Evolutionary conservation across 805 yeast species (phyloP).

Genomic region (Candida suzukii): DNA sequence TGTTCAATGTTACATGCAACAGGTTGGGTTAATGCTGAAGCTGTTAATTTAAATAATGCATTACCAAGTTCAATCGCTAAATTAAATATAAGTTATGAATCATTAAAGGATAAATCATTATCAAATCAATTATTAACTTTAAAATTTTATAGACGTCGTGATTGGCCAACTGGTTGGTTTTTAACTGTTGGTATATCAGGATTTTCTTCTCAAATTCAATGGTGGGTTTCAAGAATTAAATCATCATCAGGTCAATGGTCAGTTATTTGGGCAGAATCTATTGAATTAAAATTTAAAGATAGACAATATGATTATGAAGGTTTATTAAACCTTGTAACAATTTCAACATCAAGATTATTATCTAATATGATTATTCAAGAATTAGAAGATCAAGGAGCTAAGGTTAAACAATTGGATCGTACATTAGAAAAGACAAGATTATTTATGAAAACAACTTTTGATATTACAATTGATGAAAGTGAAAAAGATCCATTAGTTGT

Average conservation of each 20-base stretch:
- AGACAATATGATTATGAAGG: constrained; percentile 21
- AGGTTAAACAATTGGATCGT: constrained; percentile 24
- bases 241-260: constrained; percentile 48
- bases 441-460: constrained; percentile 10
- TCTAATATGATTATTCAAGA: constrained; percentile 49
- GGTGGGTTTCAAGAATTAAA: constrained; percentile 49
- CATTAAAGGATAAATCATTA: constrained; percentile 15
- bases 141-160: constrained; percentile 37
- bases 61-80: constrained; percentile 31
- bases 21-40: constrained; percentile 61
- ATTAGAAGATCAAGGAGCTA: constrained; percentile 32
- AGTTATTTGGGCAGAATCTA: constrained; percentile 40
- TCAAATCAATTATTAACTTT: constrained; percentile 17
- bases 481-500: constrained; percentile 21
- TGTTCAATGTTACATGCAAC: constrained; percentile 52
- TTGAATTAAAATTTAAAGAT: constrained; percentile 10
- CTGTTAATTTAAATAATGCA: constrained; percentile 39
- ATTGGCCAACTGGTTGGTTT: constrained; percentile 56
- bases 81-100: constrained; percentile 27
- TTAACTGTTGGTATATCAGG: constrained; percentile 32
- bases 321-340: constrained; percentile 32
- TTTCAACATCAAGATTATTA: constrained; percentile 40
- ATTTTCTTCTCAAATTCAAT: constrained; percentile 29
- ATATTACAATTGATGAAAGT: constrained; percentile 3
- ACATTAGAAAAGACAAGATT: constrained; percentile 8